These are phyloP conservation scores for Barnettozyma salicaria DNA, from an alignment of 805 yeast species.

Conservation along the genomic window DNA sequence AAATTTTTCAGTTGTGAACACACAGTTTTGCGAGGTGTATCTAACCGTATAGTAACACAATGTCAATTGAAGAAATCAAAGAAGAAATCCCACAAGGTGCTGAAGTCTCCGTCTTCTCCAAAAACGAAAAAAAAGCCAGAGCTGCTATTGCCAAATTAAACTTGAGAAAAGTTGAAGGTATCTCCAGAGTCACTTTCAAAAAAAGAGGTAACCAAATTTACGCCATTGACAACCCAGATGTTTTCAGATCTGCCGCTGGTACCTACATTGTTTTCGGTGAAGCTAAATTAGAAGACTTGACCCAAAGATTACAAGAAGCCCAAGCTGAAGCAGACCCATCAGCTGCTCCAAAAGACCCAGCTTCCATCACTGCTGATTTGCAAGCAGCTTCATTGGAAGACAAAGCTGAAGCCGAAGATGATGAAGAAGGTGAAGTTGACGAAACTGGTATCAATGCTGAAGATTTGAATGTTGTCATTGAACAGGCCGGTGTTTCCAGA, in stretches of 20 bases:
- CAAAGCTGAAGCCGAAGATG: conserved; percentile 37
- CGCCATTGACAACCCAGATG: conserved; percentile 92
- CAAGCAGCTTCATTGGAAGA: conserved; percentile 55
- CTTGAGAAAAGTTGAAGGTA: conserved; percentile 86
- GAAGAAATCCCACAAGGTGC: conserved; percentile 74
- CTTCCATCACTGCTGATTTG: conserved; percentile 77
- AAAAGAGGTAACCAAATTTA: conserved; percentile 86
- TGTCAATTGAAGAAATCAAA: conserved; percentile 33
- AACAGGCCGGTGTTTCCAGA: conserved; percentile 87
- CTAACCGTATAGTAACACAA: conserved; percentile 10
- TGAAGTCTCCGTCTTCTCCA: conserved; percentile 72
- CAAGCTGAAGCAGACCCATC: conserved; percentile 37
- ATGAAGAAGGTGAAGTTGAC: conserved; percentile 72
- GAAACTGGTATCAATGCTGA: conserved; percentile 76
- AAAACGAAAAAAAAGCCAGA: conserved; percentile 95
- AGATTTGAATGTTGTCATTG: conserved; percentile 80
- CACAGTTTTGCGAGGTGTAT: not conserved
- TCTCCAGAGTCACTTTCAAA: conserved; percentile 92
- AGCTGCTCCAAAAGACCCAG: conserved; percentile 54
- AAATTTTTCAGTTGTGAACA: conserved; percentile 1
- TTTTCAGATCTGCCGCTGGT: conserved; percentile 88
- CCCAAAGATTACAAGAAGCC: conserved; percentile 80
- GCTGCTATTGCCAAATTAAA: conserved; percentile 81
- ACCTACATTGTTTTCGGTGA: conserved; percentile 97
- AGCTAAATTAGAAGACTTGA: conserved; percentile 92